Evolutionary conservation across 306 rosid genomes (phyloP), one percentile per base, ranked within the genome.

Genomic region (Begonia loranthoides): DNA sequence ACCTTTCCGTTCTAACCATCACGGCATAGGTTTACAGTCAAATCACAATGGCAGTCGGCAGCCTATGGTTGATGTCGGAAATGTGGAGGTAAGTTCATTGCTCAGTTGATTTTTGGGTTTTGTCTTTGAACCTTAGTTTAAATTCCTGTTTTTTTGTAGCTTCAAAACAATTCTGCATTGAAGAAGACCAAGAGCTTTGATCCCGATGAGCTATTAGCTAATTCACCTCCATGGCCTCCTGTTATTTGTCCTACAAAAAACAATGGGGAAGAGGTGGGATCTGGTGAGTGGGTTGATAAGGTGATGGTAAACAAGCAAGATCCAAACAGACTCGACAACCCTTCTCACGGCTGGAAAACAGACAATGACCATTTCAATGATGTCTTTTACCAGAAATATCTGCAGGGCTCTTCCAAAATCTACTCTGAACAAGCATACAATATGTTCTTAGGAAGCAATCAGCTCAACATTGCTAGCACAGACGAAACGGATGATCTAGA

Each of bases 251-350:
- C 81, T 41, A 75, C 71, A 58, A 79, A 73, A 69, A 73, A 61
- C 76, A 61, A 54, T 38, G 66, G 61, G 43, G 97, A 89, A 45
- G 93, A 89, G n/a, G 95, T 55, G 50, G 75, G 70, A 58, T 61
- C 77, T 0, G 95, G 94, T 10, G 90, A 84, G 41, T 89, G 97
- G 97, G 87, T 89, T 36, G 97, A 89, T 61, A 89, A 89, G 68
- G 97, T 89, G 34, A 89, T 89, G 97, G 97, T 89, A 60, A 89
- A 89, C 84, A 89, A 82, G 65, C 93, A 45, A 71, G 97, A 89
- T 47, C 72, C 46, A 43, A 70, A 63, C 66, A 78, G 68, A 63
- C 47, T 61, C 38, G 88, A 66, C 36, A 88, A 65, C 68, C 70
- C 76, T 46, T 73, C 84, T 34, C 83, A 70, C 19, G 63, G 81